Percentiles rank a stretch among this genome's conserved stretches.
phyloP scores from a whole-genome alignment of 495 filamentous ascomycete genomes.

The Daldinia decipiens region DNA sequence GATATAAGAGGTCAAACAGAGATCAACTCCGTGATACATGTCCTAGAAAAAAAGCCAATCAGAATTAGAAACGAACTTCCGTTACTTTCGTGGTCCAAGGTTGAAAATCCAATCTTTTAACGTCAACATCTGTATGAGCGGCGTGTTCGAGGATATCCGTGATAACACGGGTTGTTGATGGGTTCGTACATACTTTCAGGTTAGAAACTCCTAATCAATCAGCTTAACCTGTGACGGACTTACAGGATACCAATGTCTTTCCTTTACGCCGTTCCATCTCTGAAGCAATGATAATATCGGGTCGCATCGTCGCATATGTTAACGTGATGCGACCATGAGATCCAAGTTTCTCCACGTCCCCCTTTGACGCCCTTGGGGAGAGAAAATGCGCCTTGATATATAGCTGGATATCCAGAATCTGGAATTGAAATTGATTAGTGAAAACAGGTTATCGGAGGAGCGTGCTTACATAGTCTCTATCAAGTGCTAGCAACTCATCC shows the following conservation, averaged over 20 bases:
- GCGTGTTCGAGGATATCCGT: not conserved
- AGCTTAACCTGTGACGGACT: not conserved
- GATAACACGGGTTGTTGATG: not conserved
- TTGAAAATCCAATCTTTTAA: constrained; percentile 3
- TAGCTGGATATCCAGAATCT: not conserved
- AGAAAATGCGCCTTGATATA: constrained; percentile 1
- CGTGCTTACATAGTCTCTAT: not conserved
- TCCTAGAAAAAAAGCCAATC: no score
- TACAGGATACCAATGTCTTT: not conserved
- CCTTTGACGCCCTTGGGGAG: not conserved
- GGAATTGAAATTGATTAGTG: not conserved
- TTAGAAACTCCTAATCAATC: not conserved
- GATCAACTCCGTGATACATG: no score
- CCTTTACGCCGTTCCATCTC: no score
- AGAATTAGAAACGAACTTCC: no score
- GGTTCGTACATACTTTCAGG: not conserved
- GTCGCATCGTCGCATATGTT: not conserved
- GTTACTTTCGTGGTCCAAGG: not conserved
- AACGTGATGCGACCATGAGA: not conserved
- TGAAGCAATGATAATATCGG: not conserved
- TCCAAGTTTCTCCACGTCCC: constrained; percentile 1
- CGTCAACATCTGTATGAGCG: not conserved
- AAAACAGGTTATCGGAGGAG: not conserved
- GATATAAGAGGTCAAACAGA: no score
- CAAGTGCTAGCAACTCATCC: not conserved